A percentile compares a stretch with the other conserved stretches of the same genome.
phyloP scores from a whole-genome alignment of 768 basidiomycete species.

The Leccinum olivaceopallidum region DNA sequence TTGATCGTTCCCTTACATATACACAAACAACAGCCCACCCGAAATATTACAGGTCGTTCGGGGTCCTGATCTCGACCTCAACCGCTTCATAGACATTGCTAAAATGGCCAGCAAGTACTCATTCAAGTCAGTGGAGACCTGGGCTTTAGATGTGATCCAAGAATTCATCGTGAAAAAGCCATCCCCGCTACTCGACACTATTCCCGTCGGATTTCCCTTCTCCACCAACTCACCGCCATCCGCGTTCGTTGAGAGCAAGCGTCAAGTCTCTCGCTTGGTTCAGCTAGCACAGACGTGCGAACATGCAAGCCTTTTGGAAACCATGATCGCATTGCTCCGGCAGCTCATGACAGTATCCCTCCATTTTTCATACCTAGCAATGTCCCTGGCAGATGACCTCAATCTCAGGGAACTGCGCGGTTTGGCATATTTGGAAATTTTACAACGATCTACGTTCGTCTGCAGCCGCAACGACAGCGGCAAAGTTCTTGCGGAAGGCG shows the following conservation, averaged over 20 bases:
- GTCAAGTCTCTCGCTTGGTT: conserved; percentile 59
- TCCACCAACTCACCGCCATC: conserved; percentile 30
- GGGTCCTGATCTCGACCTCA: conserved; percentile 50
- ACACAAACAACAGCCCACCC: conserved; percentile 48
- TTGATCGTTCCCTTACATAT: neutral
- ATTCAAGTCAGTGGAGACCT: conserved; percentile 72
- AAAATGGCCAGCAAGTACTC: conserved; percentile 71
- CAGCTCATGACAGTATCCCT: conserved; percentile 63
- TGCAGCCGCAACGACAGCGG: conserved; percentile 15
- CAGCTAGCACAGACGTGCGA: conserved; percentile 67
- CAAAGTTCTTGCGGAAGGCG: conserved; percentile 30
- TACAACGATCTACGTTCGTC: conserved; percentile 53
- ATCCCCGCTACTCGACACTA: conserved; percentile 49
- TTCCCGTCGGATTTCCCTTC: conserved; percentile 34
- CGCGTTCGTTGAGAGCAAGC: conserved; percentile 41
- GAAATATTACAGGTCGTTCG: conserved; percentile 51
- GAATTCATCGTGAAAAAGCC: conserved; percentile 62
- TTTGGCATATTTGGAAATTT: conserved; percentile 70
- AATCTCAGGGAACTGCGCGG: conserved; percentile 60
- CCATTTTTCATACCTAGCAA: conserved; percentile 70
- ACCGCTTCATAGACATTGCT: conserved; percentile 60
- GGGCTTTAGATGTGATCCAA: conserved; percentile 74
- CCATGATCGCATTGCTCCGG: conserved; percentile 58
- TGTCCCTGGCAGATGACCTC: conserved; percentile 73
- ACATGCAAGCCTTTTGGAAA: conserved; percentile 58